Conservation (phyloP, 2,329 filamentous ascomycete genomes). For the Sporothrix brunneoviolacea region DNA sequence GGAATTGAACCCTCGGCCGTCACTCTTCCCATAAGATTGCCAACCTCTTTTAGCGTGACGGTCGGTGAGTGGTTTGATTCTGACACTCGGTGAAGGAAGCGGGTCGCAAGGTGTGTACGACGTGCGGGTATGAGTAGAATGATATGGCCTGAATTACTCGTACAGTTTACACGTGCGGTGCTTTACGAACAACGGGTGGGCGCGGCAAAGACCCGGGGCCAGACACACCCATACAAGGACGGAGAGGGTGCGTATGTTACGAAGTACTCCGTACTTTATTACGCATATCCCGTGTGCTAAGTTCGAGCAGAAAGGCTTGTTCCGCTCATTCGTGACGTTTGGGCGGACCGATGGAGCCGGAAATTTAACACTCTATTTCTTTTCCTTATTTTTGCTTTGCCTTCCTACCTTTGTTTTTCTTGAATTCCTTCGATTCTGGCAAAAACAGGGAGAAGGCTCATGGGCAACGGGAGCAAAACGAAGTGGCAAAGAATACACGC, state of each 20-base stretch:
- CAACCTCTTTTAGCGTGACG: too few species aligned
- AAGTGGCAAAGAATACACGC: neutral
- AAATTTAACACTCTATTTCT: neutral
- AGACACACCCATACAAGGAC: neutral
- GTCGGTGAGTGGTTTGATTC: conserved; percentile 4
- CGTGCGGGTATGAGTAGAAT: neutral
- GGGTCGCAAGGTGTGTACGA: conserved; percentile 3
- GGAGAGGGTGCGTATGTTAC: neutral
- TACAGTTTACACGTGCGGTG: too few species aligned
- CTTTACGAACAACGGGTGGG: too few species aligned
- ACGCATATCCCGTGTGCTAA: too few species aligned
- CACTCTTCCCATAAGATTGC: too few species aligned
- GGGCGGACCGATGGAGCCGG: conserved; percentile 6
- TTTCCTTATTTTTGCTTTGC: neutral
- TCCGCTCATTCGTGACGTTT: neutral
- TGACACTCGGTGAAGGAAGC: conserved; percentile 4
- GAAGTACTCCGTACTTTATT: too few species aligned
- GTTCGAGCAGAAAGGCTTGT: neutral
- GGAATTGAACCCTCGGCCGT: too few species aligned
- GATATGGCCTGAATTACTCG: too few species aligned
- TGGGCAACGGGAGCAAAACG: too few species aligned
- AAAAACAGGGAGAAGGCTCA: neutral
- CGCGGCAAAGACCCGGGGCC: neutral
- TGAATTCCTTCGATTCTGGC: neutral
- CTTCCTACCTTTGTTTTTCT: neutral